These are phyloP conservation scores for Cyclotella atomus DNA, from an alignment of 108 stramenopile genomes.

Conservation along the genomic window DNA sequence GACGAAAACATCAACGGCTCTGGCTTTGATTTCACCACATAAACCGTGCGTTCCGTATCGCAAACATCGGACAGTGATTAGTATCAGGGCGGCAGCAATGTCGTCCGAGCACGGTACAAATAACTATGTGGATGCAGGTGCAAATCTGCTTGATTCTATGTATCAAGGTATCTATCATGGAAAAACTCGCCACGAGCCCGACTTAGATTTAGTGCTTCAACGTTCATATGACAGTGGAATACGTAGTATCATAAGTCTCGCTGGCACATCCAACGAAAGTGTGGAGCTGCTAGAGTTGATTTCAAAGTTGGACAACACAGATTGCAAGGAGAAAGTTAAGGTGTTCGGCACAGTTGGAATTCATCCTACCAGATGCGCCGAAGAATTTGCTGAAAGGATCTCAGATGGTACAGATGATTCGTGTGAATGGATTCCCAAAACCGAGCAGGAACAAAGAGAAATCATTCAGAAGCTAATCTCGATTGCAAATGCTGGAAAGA, in stretches of 20 bases:
- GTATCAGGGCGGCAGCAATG: neutral
- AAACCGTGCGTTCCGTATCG: neutral
- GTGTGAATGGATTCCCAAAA: constrained; percentile 30
- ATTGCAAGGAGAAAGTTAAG: neutral
- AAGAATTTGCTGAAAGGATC: constrained; percentile 69
- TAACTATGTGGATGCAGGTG: constrained; percentile 91
- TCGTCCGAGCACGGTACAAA: neutral
- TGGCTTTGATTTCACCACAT: neutral
- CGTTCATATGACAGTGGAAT: constrained; percentile 75
- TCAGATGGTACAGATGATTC: constrained; percentile 10
- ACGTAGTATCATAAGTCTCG: constrained; percentile 70
- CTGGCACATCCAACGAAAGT: constrained; percentile 83
- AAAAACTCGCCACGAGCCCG: constrained; percentile 84
- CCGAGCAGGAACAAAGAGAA: constrained; percentile 26
- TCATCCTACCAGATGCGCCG: constrained; percentile 92
- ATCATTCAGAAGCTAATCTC: constrained; percentile 54
- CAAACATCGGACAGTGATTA: neutral
- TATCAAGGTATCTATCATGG: constrained; percentile 87
- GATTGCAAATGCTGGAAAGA: constrained; percentile 55
- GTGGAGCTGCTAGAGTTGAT: constrained; percentile 33
- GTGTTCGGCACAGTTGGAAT: constrained; percentile 92
- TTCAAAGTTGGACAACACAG: constrained; percentile 17
- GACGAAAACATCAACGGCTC: neutral
- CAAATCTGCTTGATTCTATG: constrained; percentile 89
- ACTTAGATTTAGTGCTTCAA: constrained; percentile 83